Evolutionary conservation across 108 stramenopile genomes (phyloP), one percentile per base, ranked within the genome.

Genomic region (Cylindrotheca fusiformis): DNA sequence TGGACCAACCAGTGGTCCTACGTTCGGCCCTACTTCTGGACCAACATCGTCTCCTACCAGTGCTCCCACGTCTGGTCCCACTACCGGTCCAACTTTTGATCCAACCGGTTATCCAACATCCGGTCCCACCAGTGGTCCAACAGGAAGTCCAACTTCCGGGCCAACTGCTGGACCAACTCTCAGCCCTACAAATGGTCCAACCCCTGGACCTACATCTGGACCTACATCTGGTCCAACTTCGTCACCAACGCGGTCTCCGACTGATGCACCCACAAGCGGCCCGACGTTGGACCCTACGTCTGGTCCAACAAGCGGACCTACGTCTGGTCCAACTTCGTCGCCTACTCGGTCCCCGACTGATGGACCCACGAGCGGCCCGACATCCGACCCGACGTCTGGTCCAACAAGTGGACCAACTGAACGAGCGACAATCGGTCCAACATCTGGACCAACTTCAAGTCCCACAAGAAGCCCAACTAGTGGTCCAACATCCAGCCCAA

Each of bases 301-400:
- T 3, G 63, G 63, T n/a, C 63, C 52, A 19, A 64, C 52, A 24
- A 3, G 51, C 18, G 63, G 63, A 30, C 63, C 63, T 20, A 32
- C 63, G 22, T 18, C 51, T 20, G 63, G 63, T 10, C 63, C 58
- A 45, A 51, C 50, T 22, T n/a, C 50, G 50, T 5, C 10, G 5
- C 50, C 50, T 51, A 51, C 50, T 51, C 21, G 12, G 4, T 19
- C 21, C 5, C 50, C 50, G 10, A 51, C 50, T 22, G 50, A 19
- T 5, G 50, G 50, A 14, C 50, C 50, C 18, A 51, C 50, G 10
- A 22, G 12, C n/a, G 50, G 50, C 5, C 50, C 50, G 21, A 51
- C 50, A 8, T 5, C 52, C 12, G 63, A 22, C 52, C 63, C 52
- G 21, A 53, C 52, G 2, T 3, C 21, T 20, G 52, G 51, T 23